Conservation (phyloP, 2,329 filamentous ascomycete species). For the Tolypocladium nubicola region DNA sequence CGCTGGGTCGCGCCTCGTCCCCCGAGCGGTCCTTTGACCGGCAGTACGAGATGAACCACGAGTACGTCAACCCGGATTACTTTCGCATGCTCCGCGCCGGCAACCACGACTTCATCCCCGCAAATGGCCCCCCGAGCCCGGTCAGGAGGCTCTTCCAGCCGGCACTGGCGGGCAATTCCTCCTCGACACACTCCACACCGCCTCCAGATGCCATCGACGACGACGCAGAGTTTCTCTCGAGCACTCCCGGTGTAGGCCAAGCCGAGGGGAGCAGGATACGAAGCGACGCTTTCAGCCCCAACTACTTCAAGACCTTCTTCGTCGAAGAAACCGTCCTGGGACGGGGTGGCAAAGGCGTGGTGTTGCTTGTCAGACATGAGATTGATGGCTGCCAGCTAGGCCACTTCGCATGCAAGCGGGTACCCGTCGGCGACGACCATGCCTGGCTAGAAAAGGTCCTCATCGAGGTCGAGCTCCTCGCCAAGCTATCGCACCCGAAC, state of each 20-base stretch:
- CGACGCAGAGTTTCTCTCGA: slow-evolving; percentile 40
- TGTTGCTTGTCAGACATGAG: slow-evolving; percentile 85
- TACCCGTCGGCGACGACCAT: slow-evolving; percentile 90
- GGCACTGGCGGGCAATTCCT: slow-evolving; percentile 16
- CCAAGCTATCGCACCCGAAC: slow-evolving; percentile 87
- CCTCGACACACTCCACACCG: slow-evolving; percentile 6
- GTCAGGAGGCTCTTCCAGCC: slow-evolving; percentile 43
- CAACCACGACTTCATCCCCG: slow-evolving; percentile 32
- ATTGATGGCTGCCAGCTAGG: slow-evolving; percentile 83
- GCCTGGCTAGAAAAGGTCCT: slow-evolving; percentile 91
- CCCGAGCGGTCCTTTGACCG: slow-evolving; percentile 39
- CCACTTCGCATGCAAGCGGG: slow-evolving; percentile 91
- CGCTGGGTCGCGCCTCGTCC: slow-evolving; percentile 38
- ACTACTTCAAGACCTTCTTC: slow-evolving; percentile 91
- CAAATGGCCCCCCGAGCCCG: slow-evolving; percentile 38
- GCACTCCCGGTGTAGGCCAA: slow-evolving; percentile 36
- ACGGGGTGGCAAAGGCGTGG: slow-evolving; percentile 86
- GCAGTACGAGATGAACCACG: slow-evolving; percentile 26
- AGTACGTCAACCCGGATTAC: slow-evolving; percentile 85
- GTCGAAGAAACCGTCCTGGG: slow-evolving; percentile 80
- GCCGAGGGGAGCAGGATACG: slow-evolving; percentile 61
- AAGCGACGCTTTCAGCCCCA: slow-evolving; percentile 75
- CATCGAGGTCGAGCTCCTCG: slow-evolving; percentile 84
- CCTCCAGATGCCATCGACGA: slow-evolving; percentile 13
- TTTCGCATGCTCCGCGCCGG: slow-evolving; percentile 78